Evolutionary conservation across 805 yeast species (phyloP).

Genomic region (Candida loeiensis): DNA sequence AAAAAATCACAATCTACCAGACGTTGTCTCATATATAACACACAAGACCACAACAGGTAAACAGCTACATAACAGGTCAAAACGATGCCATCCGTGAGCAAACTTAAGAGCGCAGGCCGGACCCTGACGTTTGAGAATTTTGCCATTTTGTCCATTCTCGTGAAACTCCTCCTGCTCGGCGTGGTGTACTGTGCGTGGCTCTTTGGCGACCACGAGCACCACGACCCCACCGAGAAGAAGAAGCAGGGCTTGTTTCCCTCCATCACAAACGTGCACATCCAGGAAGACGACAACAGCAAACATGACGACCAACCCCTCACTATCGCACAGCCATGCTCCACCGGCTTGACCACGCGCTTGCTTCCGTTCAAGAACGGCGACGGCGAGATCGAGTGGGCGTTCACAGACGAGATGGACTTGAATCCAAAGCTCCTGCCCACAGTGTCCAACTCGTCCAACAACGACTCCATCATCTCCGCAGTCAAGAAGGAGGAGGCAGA

Average conservation of each 20-base stretch:
- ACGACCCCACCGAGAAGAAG: not conserved
- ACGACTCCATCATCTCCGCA: conserved; percentile 27
- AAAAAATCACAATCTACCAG: not conserved
- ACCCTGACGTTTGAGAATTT: conserved; percentile 8
- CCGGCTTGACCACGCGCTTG: conserved; percentile 45
- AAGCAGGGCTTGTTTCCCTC: conserved; percentile 12
- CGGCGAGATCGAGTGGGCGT: conserved; percentile 58
- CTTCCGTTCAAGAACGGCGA: conserved; percentile 49
- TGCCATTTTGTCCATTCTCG: conserved; percentile 9
- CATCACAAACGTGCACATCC: conserved; percentile 6
- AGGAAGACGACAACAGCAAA: not conserved
- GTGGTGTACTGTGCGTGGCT: conserved; percentile 8
- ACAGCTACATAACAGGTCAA: no score
- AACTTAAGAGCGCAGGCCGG: conserved; percentile 5
- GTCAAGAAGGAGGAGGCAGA: conserved; percentile 16
- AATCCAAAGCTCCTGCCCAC: conserved; percentile 30
- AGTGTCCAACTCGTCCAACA: conserved; percentile 34
- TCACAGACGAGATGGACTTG: conserved; percentile 24
- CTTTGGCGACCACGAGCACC: not conserved
- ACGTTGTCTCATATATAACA: conserved; percentile 1
- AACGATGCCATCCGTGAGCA: conserved; percentile 4
- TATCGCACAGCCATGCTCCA: conserved; percentile 43
- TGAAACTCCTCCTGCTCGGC: conserved; percentile 10
- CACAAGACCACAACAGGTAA: not conserved
- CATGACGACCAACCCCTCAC: conserved; percentile 3